Evolutionary conservation across 306 rosid genomes (phyloP).

Genomic region (Prunus campanulata): DNA sequence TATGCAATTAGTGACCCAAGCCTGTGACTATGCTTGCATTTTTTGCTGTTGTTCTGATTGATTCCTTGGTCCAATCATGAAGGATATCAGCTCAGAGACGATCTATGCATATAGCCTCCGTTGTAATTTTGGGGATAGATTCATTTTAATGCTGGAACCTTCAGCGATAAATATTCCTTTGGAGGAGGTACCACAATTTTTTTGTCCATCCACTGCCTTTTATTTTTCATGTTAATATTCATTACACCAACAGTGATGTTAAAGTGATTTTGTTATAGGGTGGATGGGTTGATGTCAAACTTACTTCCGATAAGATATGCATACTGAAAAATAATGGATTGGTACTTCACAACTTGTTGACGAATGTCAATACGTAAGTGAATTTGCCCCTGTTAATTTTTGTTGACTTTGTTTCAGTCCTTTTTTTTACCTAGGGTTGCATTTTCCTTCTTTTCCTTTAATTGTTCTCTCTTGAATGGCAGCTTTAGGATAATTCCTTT

Average conservation of each 20-base stretch:
- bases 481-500: too few species aligned
- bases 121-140: conserved; percentile 55
- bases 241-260: conserved; percentile 22
- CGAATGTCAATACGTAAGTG: conserved; percentile 52
- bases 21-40: conserved; percentile 6
- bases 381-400: conserved; percentile 19
- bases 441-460: not conserved
- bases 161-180: conserved; percentile 50
- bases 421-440: not conserved
- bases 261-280: conserved; percentile 53
- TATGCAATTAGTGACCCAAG: not conserved
- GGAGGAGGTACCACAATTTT: conserved; percentile 55
- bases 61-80: conserved; percentile 26
- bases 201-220: conserved; percentile 17
- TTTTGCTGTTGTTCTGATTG: conserved; percentile 14
- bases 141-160: conserved; percentile 54
- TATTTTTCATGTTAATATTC: not conserved
- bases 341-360: conserved; percentile 44
- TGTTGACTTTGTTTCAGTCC: conserved; percentile 9
- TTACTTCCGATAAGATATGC: conserved; percentile 76
- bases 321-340: conserved; percentile 73
- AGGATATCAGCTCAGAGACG: conserved; percentile 63
- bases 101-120: conserved; percentile 52
- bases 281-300: conserved; percentile 77
- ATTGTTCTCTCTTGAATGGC: not conserved